A percentile compares a stretch with the other conserved stretches of the same genome.
These are phyloP conservation scores for Corymbia calophylla DNA, from an alignment of 441 rosid genomes.

Conservation along the genomic window DNA sequence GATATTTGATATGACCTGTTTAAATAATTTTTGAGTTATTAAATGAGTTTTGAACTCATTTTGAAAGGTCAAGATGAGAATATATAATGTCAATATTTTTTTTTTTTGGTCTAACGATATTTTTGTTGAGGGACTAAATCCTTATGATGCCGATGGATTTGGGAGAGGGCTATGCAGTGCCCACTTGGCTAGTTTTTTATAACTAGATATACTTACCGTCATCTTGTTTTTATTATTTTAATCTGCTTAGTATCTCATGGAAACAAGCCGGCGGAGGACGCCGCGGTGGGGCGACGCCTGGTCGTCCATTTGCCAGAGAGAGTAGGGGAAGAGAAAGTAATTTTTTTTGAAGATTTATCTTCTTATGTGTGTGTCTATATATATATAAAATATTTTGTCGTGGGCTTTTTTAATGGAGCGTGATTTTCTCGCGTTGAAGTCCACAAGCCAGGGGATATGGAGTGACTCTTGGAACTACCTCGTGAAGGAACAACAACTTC, in stretches of 20 bases:
- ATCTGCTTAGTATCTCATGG: background rate
- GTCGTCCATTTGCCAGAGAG: background rate
- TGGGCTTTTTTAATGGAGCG: background rate
- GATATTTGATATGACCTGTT: background rate
- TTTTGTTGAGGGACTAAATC: background rate
- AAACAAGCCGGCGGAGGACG: background rate
- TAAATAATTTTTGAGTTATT: too few species aligned
- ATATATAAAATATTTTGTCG: background rate
- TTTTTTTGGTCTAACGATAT: too few species aligned
- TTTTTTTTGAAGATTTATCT: background rate
- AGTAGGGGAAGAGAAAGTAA: background rate
- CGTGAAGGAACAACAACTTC: background rate
- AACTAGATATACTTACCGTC: background rate
- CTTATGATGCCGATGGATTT: background rate
- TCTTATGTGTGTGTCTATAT: too few species aligned
- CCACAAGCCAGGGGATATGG: background rate
- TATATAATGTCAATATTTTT: background rate
- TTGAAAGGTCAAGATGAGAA: background rate
- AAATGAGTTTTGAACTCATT: too few species aligned
- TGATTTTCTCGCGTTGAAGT: background rate
- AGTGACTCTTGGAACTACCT: background rate
- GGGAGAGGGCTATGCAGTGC: background rate
- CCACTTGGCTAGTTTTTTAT: background rate
- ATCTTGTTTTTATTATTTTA: background rate
- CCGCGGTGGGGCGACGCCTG: background rate